phyloP scores from a whole-genome alignment of 2,329 filamentous ascomycete species.

The Fusarium neocosmosporiellum region DNA sequence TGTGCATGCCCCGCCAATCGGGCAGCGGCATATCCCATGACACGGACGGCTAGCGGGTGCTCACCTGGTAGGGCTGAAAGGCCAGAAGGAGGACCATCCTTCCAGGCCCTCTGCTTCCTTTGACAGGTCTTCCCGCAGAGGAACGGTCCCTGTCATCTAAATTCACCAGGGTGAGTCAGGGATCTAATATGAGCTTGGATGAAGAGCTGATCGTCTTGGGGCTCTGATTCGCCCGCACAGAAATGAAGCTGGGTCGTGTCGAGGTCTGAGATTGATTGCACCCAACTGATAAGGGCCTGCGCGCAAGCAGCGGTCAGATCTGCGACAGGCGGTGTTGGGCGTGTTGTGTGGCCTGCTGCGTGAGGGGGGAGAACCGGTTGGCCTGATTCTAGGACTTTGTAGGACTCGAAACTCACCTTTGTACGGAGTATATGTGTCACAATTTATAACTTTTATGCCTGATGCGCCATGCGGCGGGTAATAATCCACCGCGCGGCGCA shows the following conservation, averaged over 20 bases:
- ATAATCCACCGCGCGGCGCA: neutral
- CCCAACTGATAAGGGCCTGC: conserved; percentile 22
- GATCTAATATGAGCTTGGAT: conserved; percentile 33
- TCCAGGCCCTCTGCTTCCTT: neutral
- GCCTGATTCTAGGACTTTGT: conserved; percentile 2
- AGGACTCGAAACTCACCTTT: conserved; percentile 5
- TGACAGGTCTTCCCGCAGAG: neutral
- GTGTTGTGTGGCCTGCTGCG: conserved; percentile 11
- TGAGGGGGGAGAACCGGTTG: neutral
- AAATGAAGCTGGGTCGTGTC: conserved; percentile 10
- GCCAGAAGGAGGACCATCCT: conserved; percentile 11
- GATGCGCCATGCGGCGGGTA: neutral
- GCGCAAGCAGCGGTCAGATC: conserved; percentile 19
- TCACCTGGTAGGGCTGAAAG: conserved; percentile 29
- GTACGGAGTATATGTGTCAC: neutral
- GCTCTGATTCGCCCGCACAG: conserved; percentile 23
- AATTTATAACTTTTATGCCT: neutral
- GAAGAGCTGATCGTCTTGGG: neutral
- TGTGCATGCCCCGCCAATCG: conserved; percentile 22
- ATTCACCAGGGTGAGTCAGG: conserved; percentile 29
- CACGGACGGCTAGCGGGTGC: neutral
- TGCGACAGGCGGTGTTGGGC: conserved; percentile 28
- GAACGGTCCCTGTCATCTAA: conserved; percentile 21
- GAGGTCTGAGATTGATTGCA: conserved; percentile 27
- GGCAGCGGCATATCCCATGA: conserved; percentile 4